phyloP scores from a whole-genome alignment of 306 rosid species.

The Vigna trinervia region DNA sequence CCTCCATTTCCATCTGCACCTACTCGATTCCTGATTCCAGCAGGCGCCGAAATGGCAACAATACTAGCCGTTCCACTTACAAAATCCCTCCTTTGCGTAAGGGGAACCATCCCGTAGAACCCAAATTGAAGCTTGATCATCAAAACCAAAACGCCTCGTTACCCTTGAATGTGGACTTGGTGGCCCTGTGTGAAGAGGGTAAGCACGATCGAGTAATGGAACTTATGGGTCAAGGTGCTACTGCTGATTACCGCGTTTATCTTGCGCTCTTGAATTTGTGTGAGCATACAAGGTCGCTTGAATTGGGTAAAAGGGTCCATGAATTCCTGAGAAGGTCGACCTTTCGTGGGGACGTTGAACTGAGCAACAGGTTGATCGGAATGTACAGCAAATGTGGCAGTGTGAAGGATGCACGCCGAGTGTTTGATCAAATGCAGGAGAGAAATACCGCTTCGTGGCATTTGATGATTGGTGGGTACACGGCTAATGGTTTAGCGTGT shows the following conservation, averaged over 20 bases:
- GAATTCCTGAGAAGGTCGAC: constrained; percentile 56
- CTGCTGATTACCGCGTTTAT: constrained; percentile 66
- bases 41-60: constrained; percentile 46
- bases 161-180: constrained; percentile 52
- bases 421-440: constrained; percentile 79
- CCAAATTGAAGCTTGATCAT: constrained; percentile 33
- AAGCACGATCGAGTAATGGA: constrained; percentile 65
- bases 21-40: constrained; percentile 47
- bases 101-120: constrained; percentile 45
- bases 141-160: constrained; percentile 45
- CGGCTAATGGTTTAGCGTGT: constrained; percentile 57
- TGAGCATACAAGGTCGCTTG: constrained; percentile 52
- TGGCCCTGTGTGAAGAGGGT: constrained; percentile 66
- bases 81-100: constrained; percentile 50
- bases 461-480: constrained; percentile 69
- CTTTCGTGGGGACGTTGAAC: constrained; percentile 58
- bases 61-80: constrained; percentile 34
- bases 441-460: constrained; percentile 63
- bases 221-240: constrained; percentile 63
- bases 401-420: constrained; percentile 67
- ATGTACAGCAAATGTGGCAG: constrained; percentile 66
- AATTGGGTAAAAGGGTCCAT: constrained; percentile 61
- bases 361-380: constrained; percentile 59
- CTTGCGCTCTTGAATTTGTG: constrained; percentile 62
- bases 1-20: constrained; percentile 45